Percentiles rank a stretch among this genome's conserved stretches.
phyloP scores from a whole-genome alignment of 2,329 filamentous ascomycete genomes.

The Venturia pyrina region DNA sequence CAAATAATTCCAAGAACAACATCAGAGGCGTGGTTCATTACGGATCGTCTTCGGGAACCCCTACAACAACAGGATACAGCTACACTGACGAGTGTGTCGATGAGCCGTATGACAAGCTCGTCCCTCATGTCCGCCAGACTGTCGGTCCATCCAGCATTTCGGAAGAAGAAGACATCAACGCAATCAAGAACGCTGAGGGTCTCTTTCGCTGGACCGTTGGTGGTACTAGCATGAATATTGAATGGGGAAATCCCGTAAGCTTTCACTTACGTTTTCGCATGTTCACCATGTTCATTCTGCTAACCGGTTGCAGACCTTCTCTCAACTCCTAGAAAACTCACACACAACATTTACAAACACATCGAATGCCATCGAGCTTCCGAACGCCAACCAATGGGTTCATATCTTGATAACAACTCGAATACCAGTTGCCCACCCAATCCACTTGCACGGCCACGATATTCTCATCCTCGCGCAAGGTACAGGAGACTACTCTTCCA shows the following conservation, averaged over 20 bases:
- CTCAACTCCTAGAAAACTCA: not conserved
- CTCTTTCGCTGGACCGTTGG: conserved; percentile 15
- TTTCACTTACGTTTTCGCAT: no score
- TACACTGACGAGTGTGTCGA: not conserved
- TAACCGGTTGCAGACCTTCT: not conserved
- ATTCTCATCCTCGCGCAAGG: conserved; percentile 10
- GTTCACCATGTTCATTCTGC: not conserved
- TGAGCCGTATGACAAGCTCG: not conserved
- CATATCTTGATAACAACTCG: conserved; percentile 1
- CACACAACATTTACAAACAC: conserved; percentile 20
- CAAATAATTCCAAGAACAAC: conserved; percentile 22
- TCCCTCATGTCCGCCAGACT: not conserved
- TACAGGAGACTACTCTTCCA: conserved; percentile 2
- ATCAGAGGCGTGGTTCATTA: conserved; percentile 8
- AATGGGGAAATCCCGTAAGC: conserved; percentile 7
- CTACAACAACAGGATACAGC: not conserved
- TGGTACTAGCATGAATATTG: conserved; percentile 8
- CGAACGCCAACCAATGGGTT: conserved; percentile 11
- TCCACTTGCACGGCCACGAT: conserved; percentile 14
- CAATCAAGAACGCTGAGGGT: not conserved
- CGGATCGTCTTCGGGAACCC: not conserved
- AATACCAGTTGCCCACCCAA: conserved; percentile 10
- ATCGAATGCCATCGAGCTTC: conserved; percentile 19
- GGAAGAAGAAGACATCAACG: not conserved
- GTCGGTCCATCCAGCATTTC: conserved; percentile 6